Conservation (phyloP, 441 rosid genomes). For the Pelargonium myrrhifolium region DNA sequence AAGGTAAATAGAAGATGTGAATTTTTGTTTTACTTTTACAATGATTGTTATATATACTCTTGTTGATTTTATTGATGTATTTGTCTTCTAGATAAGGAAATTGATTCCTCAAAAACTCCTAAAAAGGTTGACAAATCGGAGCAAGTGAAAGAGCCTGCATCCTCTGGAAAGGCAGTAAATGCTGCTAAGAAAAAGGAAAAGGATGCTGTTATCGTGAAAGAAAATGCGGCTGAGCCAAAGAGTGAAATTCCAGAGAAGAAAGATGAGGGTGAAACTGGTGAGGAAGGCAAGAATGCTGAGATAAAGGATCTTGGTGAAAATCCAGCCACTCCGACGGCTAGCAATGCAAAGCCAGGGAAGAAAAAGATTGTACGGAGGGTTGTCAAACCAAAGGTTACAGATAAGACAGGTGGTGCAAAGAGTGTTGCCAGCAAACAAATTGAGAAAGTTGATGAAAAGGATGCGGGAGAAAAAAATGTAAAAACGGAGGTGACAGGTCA, state of each 20-base stretch:
- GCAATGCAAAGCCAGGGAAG: constrained; percentile 51
- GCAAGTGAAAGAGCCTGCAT: constrained; percentile 28
- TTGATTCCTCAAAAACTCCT: constrained; percentile 33
- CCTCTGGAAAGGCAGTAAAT: constrained; percentile 26
- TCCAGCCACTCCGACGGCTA: constrained; percentile 34
- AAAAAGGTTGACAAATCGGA: constrained; percentile 34
- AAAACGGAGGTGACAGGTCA: constrained; percentile 32
- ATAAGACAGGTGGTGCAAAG: constrained; percentile 38
- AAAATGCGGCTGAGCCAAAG: constrained; percentile 25
- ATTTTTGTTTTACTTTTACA: constrained; percentile 10
- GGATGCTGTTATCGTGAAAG: constrained; percentile 30
- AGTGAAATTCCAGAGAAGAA: constrained; percentile 31
- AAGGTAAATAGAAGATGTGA: constrained; percentile 40
- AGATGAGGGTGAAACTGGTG: constrained; percentile 29
- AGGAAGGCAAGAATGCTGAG: constrained; percentile 32
- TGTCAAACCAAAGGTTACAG: constrained; percentile 52
- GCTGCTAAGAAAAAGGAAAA: constrained; percentile 33
- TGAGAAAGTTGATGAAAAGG: constrained; percentile 36
- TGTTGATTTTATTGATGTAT: constrained; percentile 5
- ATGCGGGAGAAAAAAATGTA: constrained; percentile 34
- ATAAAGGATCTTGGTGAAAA: constrained; percentile 36
- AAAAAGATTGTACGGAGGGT: constrained; percentile 73
- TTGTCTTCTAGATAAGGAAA: constrained; percentile 33
- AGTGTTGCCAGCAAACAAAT: constrained; percentile 34
- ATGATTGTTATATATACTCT: constrained; percentile 6